Base-by-base conservation (phyloP, 768 basidiomycete genomes). In the Lactifluus pinguis region DNA sequence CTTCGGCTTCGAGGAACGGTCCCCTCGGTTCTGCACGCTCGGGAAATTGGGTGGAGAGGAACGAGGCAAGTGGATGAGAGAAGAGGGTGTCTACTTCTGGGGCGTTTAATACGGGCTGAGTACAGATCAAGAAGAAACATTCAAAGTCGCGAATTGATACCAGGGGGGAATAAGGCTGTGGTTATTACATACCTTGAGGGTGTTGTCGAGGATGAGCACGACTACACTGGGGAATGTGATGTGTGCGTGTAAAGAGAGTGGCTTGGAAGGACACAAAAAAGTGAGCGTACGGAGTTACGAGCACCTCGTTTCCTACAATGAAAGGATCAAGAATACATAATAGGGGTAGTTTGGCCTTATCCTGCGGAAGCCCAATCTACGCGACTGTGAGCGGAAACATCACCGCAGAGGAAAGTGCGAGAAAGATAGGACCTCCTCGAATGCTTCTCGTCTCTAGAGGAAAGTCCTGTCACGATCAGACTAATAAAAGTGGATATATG, bases 291-390 rank as follows among this genome's bases (percentile, higher is more conserved):
- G 93, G 93, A 0, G 88, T 92, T 6, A 95, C 92, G 48, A 95
- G 76, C 8, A 87, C 76, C 49, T 81, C 76, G 51, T 84, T 83
- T 5, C 84, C 83, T 4, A 89, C 84, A 6, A 93, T 73, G 66
- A 89, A 89, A 0, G 90, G 90, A 65, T 91, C 87, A 49, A 94
- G 75, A 3, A 87, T 73, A 68, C 92, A 93, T 4, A 95, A 74
- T 4, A 90, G 69, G 1, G 89, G 89, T 0, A 89, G 83, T 66
- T 85, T 87, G 32, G 73, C 75, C 67, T 76, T 76, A 71, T 94
- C 89, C 32, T 72, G 75, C 1, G 91, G 86, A 8, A 95, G 76
- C n/a, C 92, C 92, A 48, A 95, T 86, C 92, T 95, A 50, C 38
- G 56, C 44, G 65, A 39, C 39, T 47, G 34, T 47, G 38, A 55